Evolutionary conservation across 805 yeast genomes (phyloP).

Genomic region (Lipomyces sp.): DNA sequence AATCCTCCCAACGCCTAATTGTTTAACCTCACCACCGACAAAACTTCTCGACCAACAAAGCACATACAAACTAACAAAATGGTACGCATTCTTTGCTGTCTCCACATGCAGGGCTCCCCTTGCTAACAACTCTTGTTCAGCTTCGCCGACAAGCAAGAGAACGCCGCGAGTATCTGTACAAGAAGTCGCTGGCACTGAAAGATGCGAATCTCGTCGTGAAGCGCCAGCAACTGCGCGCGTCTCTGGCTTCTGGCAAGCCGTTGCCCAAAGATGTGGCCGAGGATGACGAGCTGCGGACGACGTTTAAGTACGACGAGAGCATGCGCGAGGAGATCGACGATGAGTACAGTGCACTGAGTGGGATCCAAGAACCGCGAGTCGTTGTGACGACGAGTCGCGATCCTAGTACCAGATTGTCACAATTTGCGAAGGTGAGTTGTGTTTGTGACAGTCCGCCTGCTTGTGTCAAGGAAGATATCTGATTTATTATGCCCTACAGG

Average conservation of each 20-base stretch:
- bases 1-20: no score
- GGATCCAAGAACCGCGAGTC: constrained; percentile 83
- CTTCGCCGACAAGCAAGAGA: constrained; percentile 89
- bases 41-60: no score
- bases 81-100: no score
- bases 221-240: constrained; percentile 79
- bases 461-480: neutral
- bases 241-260: constrained; percentile 88
- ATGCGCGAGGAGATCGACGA: constrained; percentile 66
- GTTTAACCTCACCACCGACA: no score
- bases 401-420: constrained; percentile 79
- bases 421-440: constrained; percentile 62
- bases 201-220: constrained; percentile 83
- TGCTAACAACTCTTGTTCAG: no score
- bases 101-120: no score
- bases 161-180: constrained; percentile 86
- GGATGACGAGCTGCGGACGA: constrained; percentile 73
- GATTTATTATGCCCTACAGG: constrained; percentile 38
- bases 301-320: constrained; percentile 83
- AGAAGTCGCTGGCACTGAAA: constrained; percentile 84
- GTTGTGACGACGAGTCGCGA: constrained; percentile 92
- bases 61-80: no score
- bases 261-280: constrained; percentile 87
- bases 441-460: neutral
- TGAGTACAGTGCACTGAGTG: constrained; percentile 84